Conservation (phyloP, 139 green algal genomes). For the Chlorella sp. region DNA sequence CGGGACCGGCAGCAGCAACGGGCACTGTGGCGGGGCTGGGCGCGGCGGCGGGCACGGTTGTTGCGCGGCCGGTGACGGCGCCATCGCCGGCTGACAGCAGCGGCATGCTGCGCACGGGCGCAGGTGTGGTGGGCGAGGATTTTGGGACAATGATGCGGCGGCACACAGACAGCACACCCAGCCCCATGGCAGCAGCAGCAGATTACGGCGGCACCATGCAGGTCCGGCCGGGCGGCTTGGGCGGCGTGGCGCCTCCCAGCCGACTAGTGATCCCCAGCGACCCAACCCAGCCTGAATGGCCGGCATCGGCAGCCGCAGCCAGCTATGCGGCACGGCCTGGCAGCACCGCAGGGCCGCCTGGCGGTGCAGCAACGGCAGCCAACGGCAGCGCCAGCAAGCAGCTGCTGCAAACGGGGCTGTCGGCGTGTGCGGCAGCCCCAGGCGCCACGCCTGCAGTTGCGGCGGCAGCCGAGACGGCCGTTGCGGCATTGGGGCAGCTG, state of each 20-base stretch:
- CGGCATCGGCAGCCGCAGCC: neutral
- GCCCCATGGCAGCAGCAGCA: neutral
- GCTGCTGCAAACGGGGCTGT: constrained; percentile 14
- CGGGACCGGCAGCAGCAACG: too few relatives aligned
- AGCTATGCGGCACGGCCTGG: neutral
- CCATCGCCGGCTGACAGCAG: neutral
- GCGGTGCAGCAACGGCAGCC: neutral
- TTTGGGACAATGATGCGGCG: neutral
- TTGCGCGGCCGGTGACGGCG: neutral
- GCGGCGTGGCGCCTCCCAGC: neutral
- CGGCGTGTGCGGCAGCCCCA: neutral
- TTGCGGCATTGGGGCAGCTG: constrained; percentile 30
- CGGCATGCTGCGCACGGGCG: neutral
- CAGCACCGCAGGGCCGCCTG: constrained; percentile 2
- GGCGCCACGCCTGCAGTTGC: neutral
- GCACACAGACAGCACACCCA: neutral
- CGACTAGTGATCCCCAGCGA: constrained; percentile 8
- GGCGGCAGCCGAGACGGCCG: constrained; percentile 19
- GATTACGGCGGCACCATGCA: constrained; percentile 6
- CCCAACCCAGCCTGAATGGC: neutral
- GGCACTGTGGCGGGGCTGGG: neutral
- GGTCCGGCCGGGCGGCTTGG: neutral
- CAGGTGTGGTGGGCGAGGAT: neutral
- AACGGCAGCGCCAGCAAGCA: neutral
- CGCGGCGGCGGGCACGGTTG: neutral